A percentile compares a stretch with the other conserved stretches of the same genome.
Conservation (phyloP, 208 protist genomes). For the Leishmania arabica region DNA sequence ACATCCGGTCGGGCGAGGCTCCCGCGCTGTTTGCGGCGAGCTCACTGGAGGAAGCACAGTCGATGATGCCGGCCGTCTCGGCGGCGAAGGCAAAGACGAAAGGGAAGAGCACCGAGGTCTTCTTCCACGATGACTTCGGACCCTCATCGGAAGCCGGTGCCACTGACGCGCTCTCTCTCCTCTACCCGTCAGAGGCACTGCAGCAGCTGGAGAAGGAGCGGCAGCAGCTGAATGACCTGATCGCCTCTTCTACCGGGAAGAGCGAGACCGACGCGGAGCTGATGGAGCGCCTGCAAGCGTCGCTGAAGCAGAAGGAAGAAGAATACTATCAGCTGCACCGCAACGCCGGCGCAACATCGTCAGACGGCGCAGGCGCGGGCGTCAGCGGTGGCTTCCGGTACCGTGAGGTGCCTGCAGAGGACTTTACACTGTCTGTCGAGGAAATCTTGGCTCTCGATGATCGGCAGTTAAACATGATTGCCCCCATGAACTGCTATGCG, state of each 20-base stretch:
- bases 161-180: slow-evolving; percentile 46
- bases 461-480: slow-evolving; percentile 92
- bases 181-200: slow-evolving; percentile 68
- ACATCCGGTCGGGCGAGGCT: slow-evolving; percentile 19
- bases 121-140: slow-evolving; percentile 31
- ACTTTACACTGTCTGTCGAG: slow-evolving; percentile 85
- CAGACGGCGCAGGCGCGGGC: slow-evolving; percentile 13
- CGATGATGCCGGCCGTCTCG: slow-evolving; percentile 13
- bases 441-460: slow-evolving; percentile 91
- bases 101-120: slow-evolving; percentile 18
- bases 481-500: slow-evolving; percentile 92
- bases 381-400: slow-evolving; percentile 70
- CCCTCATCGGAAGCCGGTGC: slow-evolving; percentile 7
- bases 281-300: slow-evolving; percentile 49
- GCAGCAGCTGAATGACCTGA: slow-evolving; percentile 45
- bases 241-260: slow-evolving; percentile 20
- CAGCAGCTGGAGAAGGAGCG: slow-evolving; percentile 45
- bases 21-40: slow-evolving; percentile 54
- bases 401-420: slow-evolving; percentile 75
- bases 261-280: slow-evolving; percentile 30
- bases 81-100: slow-evolving; percentile 5
- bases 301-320: slow-evolving; percentile 77
- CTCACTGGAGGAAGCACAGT: slow-evolving; percentile 68
- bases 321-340: slow-evolving; percentile 88
- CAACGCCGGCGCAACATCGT: slow-evolving; percentile 35